Evolutionary conservation across 306 rosid genomes (phyloP).

Genomic region (Quercus agrifolia): DNA sequence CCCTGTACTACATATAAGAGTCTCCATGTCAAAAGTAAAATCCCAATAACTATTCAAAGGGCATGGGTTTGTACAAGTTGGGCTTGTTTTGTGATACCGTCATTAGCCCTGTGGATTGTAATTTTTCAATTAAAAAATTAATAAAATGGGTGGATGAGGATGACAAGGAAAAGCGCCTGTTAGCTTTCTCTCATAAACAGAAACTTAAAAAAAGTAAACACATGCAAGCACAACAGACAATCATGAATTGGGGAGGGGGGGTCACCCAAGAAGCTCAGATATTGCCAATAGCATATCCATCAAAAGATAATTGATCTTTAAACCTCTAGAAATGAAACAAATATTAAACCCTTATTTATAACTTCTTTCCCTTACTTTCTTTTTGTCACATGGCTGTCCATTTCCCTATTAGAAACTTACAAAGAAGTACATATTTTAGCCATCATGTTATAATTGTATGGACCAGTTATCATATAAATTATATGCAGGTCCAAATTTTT

Average conservation of each 20-base stretch:
- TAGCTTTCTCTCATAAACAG: background rate
- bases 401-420: background rate
- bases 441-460: background rate
- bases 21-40: background rate
- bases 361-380: background rate
- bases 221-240: background rate
- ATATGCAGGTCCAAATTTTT: too few species aligned
- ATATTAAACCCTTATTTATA: background rate
- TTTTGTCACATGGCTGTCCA: background rate
- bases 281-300: background rate
- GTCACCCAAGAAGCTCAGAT: background rate
- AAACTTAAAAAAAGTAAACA: background rate
- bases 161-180: background rate
- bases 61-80: background rate
- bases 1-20: constrained; percentile 36
- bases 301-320: background rate
- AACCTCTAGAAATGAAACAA: background rate
- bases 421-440: background rate
- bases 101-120: background rate
- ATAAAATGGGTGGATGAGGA: background rate
- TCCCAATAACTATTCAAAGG: background rate
- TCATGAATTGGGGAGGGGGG: background rate
- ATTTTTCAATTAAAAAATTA: background rate
- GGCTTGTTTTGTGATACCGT: background rate
- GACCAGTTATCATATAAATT: background rate